Evolutionary conservation across 192 early-diverging fungal genomes (phyloP).

Genomic region (Backusella tarrabulga): DNA sequence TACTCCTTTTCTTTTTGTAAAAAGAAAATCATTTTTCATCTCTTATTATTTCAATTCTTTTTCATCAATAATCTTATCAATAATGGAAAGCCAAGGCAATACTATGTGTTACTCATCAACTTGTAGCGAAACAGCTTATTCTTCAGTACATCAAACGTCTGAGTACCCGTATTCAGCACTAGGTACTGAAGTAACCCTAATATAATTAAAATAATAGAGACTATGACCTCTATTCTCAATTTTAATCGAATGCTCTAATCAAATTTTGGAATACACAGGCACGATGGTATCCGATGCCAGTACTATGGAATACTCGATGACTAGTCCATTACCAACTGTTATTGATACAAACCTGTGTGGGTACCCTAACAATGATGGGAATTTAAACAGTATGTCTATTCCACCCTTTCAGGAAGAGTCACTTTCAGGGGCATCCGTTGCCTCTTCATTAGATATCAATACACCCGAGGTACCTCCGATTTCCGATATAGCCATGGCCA

Average conservation of each 20-base stretch:
- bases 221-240: neutral
- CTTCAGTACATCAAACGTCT: neutral
- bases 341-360: neutral
- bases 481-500: neutral
- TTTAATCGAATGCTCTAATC: neutral
- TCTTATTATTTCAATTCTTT: neutral
- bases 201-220: neutral
- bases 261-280: neutral
- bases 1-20: neutral
- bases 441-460: neutral
- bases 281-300: neutral
- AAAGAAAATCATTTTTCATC: neutral
- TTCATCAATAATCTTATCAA: neutral
- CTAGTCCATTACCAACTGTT: neutral
- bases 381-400: neutral
- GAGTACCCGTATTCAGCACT: neutral
- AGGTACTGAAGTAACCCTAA: neutral
- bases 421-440: neutral
- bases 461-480: neutral
- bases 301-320: neutral
- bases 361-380: neutral
- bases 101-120: neutral
- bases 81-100: neutral
- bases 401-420: neutral
- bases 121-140: neutral